These are phyloP conservation scores for Xylariaceae sp. DNA, from an alignment of 2,329 filamentous ascomycete species.

Conservation along the genomic window DNA sequence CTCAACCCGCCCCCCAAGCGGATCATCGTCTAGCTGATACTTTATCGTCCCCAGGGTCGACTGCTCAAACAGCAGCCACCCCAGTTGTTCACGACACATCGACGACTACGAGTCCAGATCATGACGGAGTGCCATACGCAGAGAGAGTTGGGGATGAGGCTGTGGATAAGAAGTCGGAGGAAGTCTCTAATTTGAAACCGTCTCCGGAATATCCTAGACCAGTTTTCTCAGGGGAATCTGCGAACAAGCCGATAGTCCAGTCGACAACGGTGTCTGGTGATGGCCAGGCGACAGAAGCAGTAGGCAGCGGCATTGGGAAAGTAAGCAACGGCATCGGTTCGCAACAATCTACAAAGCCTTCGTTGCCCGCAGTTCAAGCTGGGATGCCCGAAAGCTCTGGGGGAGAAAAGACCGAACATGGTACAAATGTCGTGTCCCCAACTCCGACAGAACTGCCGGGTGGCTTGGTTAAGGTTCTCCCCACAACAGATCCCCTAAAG, in stretches of 20 bases:
- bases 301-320: constrained; percentile 10
- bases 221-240: constrained; percentile 15
- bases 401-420: not conserved
- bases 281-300: constrained; percentile 2
- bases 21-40: constrained; percentile 47
- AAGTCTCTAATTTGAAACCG: constrained; percentile 9
- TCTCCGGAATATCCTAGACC: constrained; percentile 25
- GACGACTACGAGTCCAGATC: constrained; percentile 73
- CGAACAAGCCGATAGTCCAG: constrained; percentile 24
- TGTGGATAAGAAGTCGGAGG: constrained; percentile 40
- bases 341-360: not conserved
- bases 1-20: constrained; percentile 40
- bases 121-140: constrained; percentile 62
- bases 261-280: not conserved
- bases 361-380: not conserved
- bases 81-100: constrained; percentile 69
- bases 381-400: not conserved
- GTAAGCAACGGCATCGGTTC: not conserved
- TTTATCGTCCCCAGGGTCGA: constrained; percentile 64
- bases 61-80: constrained; percentile 73
- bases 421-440: not conserved
- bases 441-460: constrained; percentile 2
- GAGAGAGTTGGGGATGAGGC: constrained; percentile 47
- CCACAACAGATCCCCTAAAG: constrained; percentile 1
- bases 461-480: not conserved